phyloP scores from a whole-genome alignment of 352 stramenopile species.

The Globisporangium alternatum region DNA sequence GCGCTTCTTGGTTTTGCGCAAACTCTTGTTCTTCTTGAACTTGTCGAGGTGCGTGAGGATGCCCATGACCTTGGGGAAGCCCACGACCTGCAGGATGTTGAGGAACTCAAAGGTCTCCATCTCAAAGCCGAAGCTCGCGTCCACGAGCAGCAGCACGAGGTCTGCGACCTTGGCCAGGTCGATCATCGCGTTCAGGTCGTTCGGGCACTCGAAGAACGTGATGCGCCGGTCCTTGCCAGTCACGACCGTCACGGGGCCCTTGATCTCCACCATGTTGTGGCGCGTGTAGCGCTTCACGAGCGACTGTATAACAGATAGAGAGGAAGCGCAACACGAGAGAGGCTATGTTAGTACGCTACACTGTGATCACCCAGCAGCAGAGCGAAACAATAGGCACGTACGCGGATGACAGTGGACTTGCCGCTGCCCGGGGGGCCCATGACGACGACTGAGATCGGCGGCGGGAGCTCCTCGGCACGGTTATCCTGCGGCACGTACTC shows the following conservation, averaged over 20 bases:
- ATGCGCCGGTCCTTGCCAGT: conserved; percentile 97
- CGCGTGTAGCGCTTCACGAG: conserved; percentile 99
- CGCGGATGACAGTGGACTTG: conserved; percentile 98
- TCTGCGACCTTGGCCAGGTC: conserved; percentile 99
- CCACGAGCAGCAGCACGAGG: conserved; percentile 97
- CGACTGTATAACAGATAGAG: conserved; percentile 38
- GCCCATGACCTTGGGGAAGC: conserved; percentile 95
- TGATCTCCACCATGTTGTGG: conserved; percentile 96
- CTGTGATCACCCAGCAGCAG: not conserved
- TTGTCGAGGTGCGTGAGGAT: conserved; percentile 99
- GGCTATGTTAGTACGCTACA: not conserved
- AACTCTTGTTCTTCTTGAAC: conserved; percentile 98
- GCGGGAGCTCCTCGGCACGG: conserved; percentile 82
- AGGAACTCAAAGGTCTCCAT: conserved; percentile 99
- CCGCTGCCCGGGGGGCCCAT: conserved; percentile 96
- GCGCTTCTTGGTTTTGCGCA: conserved; percentile 98
- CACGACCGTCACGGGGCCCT: conserved; percentile 98
- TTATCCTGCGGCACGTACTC: conserved; percentile 94
- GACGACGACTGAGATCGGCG: conserved; percentile 96
- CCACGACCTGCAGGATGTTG: conserved; percentile 96
- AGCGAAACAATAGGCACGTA: conserved; percentile 19
- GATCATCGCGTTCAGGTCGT: conserved; percentile 91
- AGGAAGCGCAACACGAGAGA: not conserved
- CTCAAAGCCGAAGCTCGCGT: conserved; percentile 99
- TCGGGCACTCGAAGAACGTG: conserved; percentile 99